Base-by-base conservation (phyloP, 257 asterid genomes). In the Rubia yunnanensis region DNA sequence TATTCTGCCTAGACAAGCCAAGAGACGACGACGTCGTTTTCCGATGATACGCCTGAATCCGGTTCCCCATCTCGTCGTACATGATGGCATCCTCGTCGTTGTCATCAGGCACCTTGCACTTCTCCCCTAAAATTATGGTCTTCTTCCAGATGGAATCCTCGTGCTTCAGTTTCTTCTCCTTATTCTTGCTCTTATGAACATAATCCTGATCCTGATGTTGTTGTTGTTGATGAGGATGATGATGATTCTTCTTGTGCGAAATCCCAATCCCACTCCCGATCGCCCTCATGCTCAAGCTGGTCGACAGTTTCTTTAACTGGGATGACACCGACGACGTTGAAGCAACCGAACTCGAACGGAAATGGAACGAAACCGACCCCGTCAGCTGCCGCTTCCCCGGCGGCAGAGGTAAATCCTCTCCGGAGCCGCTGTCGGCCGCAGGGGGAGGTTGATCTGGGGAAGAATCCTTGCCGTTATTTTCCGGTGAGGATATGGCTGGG, bases 111-210 rank as follows among this genome's bases (percentile, higher is more conserved):
- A 89, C 87, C 78, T 76, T 84, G 76, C 95, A 86, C 69, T 83
- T 84, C 71, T 92, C 98, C 9, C 98, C 98, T 44, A 92, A 60
- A 26, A 92, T 88, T n/a, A 92, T 92, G 27, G 89, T 80, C 74
- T 89, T 92, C 75, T 82, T 92, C 98, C 96, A 92, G 10, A 92
- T 66, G 39, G 95, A 92, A 54, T 92, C 98, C 70, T 92, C 95
- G 10, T 76, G 88, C 35, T 84, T 82, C 73, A 77, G 61, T 56
- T 80, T 79, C 65, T 74, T 82, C 36, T 80, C 78, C 36, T 66
- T 70, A 65, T 66, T 80, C 15, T 48, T 60, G 3, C 53, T 48
- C 34, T 9, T 20, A 6, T 35, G 22, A 34, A 60, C 56, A 22
- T 44, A 2, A 7, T 50, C 27, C 4, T n/a, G 26, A 26, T 50